Conservation (phyloP, 2,329 filamentous ascomycete species). For the Penicillium sp. region DNA sequence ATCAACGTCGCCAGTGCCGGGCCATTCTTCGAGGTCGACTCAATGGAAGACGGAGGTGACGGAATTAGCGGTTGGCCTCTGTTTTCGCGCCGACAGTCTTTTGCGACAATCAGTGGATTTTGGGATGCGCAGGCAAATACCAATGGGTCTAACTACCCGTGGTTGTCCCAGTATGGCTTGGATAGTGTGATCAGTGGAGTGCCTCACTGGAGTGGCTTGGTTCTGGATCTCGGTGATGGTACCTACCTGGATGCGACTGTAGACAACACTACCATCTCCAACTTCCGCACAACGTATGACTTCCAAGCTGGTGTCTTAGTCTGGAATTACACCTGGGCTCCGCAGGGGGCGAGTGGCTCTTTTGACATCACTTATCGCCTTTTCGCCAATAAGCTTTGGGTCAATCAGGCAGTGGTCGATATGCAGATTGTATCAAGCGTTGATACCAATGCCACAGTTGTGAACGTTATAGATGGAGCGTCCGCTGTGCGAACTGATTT, state of each 20-base stretch:
- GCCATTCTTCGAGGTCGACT: constrained; percentile 60
- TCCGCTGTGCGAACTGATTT: constrained; percentile 66
- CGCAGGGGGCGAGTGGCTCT: constrained; percentile 45
- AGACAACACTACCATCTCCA: constrained; percentile 57
- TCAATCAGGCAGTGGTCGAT: constrained; percentile 63
- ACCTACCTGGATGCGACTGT: constrained; percentile 63
- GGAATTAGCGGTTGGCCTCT: constrained; percentile 68
- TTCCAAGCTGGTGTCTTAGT: constrained; percentile 63
- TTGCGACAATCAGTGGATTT: constrained; percentile 69
- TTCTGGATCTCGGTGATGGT: constrained; percentile 57
- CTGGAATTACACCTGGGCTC: constrained; percentile 69
- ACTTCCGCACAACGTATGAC: constrained; percentile 63
- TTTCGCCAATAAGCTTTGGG: constrained; percentile 63
- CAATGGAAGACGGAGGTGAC: constrained; percentile 49
- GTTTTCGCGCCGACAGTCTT: constrained; percentile 62
- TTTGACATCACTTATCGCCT: constrained; percentile 67
- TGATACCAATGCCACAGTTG: constrained; percentile 59
- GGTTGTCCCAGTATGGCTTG: constrained; percentile 68
- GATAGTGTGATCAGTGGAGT: constrained; percentile 72
- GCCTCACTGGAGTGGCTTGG: constrained; percentile 66
- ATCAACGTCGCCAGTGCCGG: constrained; percentile 64
- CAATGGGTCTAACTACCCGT: constrained; percentile 65
- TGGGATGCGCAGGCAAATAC: constrained; percentile 62
- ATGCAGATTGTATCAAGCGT: constrained; percentile 58
- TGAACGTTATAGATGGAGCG: constrained; percentile 68